Evolutionary conservation across 805 yeast species (phyloP).

Genomic region (Scheffersomyces coipomensis): DNA sequence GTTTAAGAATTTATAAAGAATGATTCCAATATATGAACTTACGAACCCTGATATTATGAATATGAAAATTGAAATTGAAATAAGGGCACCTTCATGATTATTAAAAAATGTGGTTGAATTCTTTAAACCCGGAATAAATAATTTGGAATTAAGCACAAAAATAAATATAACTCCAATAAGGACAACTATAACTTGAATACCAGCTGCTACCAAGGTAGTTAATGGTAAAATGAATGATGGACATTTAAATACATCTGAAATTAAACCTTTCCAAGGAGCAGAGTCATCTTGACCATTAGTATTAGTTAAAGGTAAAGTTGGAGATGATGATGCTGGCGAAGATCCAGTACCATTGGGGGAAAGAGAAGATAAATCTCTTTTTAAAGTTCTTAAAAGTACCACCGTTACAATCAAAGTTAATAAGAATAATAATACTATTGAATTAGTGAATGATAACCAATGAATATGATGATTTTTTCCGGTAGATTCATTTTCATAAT

Average conservation of each 20-base stretch:
- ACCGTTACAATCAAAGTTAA: conserved; percentile 65
- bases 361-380: conserved; percentile 10
- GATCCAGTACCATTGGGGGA: conserved; percentile 11
- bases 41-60: conserved; percentile 71
- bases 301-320: conserved; percentile 9
- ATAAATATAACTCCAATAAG: conserved; percentile 58
- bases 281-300: conserved; percentile 5
- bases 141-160: conserved; percentile 38
- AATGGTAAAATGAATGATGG: conserved; percentile 52
- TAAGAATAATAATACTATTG: conserved; percentile 61
- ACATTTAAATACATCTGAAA: conserved; percentile 51
- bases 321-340: conserved; percentile 1
- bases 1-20: conserved; percentile 56
- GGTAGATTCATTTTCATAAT: conserved; percentile 53
- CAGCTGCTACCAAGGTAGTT: conserved; percentile 64
- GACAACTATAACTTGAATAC: conserved; percentile 70
- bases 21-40: conserved; percentile 71
- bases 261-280: conserved; percentile 51
- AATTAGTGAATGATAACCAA: conserved; percentile 75
- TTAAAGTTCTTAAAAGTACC: conserved; percentile 56
- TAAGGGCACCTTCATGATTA: conserved; percentile 63
- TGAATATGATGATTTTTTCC: conserved; percentile 53
- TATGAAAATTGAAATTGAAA: conserved; percentile 57
- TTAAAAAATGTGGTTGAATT: conserved; percentile 52
- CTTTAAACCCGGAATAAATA: conserved; percentile 31